phyloP scores from a whole-genome alignment of 83 land plant genomes.

The Isoetes engelmannii region DNA sequence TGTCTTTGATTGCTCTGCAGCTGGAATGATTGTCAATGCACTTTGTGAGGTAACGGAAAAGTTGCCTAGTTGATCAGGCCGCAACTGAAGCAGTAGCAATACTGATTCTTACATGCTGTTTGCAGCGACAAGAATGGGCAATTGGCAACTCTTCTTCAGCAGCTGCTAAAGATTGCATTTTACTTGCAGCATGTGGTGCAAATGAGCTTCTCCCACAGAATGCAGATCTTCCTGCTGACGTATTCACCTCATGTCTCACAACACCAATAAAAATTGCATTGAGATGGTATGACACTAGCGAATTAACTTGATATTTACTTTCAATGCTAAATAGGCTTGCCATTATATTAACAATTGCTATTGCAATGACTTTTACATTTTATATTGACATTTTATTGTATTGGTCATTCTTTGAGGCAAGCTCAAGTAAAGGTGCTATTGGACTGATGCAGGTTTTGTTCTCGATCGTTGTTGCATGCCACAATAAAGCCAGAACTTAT shows the following conservation, averaged over 20 bases:
- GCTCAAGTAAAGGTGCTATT: not conserved
- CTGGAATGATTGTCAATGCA: constrained; percentile 87
- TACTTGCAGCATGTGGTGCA: constrained; percentile 95
- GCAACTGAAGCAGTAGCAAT: not conserved
- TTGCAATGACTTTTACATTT: not conserved
- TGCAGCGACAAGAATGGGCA: constrained; percentile 60
- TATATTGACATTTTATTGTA: not conserved
- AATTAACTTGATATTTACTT: not conserved
- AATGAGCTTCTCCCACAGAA: constrained; percentile 95
- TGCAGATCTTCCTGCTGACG: constrained; percentile 89
- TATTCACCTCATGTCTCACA: constrained; percentile 92
- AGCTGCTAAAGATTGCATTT: constrained; percentile 71
- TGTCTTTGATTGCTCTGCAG: constrained; percentile 98
- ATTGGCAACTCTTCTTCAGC: constrained; percentile 40
- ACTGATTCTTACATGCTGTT: constrained; percentile 1
- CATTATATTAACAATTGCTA: not conserved
- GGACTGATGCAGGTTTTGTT: constrained; percentile 56
- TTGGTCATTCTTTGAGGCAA: not conserved
- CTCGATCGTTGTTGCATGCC: constrained; percentile 67
- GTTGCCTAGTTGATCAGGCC: too few relatives aligned
- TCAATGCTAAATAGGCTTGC: too few relatives aligned
- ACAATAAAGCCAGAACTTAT: constrained; percentile 53
- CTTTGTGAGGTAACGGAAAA: constrained; percentile 60
- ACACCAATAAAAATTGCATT: constrained; percentile 98
- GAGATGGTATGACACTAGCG: constrained; percentile 50